Base-by-base conservation (phyloP, 495 filamentous ascomycete species). In the Penicillium bialowiezense region DNA sequence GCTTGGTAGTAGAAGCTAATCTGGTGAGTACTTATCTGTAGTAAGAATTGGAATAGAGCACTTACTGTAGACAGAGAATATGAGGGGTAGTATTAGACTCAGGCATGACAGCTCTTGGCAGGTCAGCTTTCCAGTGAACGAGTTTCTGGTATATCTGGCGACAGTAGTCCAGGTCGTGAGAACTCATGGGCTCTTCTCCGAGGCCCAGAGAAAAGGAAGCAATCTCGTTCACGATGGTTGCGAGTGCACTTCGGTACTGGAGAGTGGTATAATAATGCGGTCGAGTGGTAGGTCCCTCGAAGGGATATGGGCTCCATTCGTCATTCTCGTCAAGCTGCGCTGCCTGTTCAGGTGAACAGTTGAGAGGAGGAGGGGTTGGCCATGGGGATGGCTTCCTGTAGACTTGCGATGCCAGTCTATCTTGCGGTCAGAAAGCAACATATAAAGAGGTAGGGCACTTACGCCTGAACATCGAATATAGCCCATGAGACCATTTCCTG, bases 401-500 rank as follows among this genome's bases (percentile, higher is more conserved):
- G 1, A 64, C 61, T 34, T 64, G 61, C 3, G 58, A 52, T 6
- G 50, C 54, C 17, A 64, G 43, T n/a, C 61, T 64, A 33, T 44
- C 15, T 20, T 2, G 2, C 19, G 24, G 20, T 56, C 35, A 52
- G 54, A 7, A 15, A 26, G 3, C 10, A 12, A 29, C 8, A 18
- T 9, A 18, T 2, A n/a, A 18, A 12, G 20, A 17, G 10, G 26
- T 15, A 14, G 14, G 7, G 6, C 12, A 32, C 58, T 45, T 35
- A 64, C 61, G 55, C 45, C 44, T 64, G 61, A 8, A 64, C 41
- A 40, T 64, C 61, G 9, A 52, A 64, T 4, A 64, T 31, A 6
- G 49, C 61, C 54, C 58, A 61, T 10, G 61, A 44, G n/a, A 64
- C 49, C 41, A 64, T 34, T 19, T 55, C 57, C 14, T 64, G 61